Base-by-base conservation (phyloP, 139 green algal genomes). In the Chlorella ohadii region DNA sequence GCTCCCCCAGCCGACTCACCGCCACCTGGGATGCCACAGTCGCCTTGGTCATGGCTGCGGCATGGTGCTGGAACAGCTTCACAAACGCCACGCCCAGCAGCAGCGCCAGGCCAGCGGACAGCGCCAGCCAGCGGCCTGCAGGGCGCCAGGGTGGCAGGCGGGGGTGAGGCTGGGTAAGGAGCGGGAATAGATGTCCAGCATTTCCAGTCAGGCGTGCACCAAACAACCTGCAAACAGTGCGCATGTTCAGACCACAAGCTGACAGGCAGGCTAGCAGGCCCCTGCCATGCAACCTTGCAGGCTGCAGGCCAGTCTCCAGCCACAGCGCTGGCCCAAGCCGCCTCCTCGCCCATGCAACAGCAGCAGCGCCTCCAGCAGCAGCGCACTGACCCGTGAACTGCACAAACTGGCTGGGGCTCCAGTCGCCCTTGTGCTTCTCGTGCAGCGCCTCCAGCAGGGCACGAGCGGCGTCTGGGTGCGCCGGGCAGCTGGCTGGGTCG, bases 401-500 rank as follows among this genome's bases (percentile, higher is more conserved):
- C 47, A 86, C 76, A 79, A 92, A 92, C 22, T 92, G 56, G 22
- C 56, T 27, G 34, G 81, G 34, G 66, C 79, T 84, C 33, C 25
- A 82, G 20, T 84, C 79, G 13, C 15, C 63, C 51, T 65, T 61
- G 59, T 51, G 56, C 59, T 82, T 71, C 55, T n/a, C 74, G 25
- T 83, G 20, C 28, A 67, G 64, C 4, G 47, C n/a, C n/a, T 82
- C 55, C 31, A 86, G 44, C 71, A 78, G 55, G 41, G 51, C 38
- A n/a, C 77, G 59, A 1, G 17, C 34, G 13, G 73, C 28, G 16
- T 72, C 39, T 2, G 91, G 76, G 33, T 38, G 27, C 1, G 57
- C 22, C 2, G 76, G 91, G 81, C 91, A 94, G 84, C 88, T 78
- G 22, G n/a, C 51, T 0, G 91, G 85, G 64, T 93, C 25, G 20